A percentile compares a stretch with the other conserved stretches of the same genome.
Evolutionary conservation across 108 stramenopile genomes (phyloP).

Genomic region (Cyclotella atomus): DNA sequence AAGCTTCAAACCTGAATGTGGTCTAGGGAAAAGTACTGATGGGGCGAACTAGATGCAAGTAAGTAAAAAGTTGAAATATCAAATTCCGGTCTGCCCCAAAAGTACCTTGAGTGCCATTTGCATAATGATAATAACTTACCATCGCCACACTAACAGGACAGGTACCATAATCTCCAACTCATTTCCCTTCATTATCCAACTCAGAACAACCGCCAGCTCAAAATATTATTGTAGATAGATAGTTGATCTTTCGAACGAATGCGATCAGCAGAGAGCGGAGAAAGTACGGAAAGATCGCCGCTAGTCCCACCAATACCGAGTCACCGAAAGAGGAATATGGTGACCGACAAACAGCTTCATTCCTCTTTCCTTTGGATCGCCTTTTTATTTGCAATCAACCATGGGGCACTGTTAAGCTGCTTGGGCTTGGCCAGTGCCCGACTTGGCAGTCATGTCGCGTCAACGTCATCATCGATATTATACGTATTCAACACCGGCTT

Average conservation of each 20-base stretch:
- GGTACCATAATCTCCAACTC: too few relatives aligned
- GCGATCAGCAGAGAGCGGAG: not conserved
- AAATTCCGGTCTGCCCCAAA: too few relatives aligned
- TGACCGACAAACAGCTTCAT: constrained; percentile 8
- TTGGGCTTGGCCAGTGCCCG: constrained; percentile 66
- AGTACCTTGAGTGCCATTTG: too few relatives aligned
- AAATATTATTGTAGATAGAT: too few relatives aligned
- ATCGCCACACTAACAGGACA: too few relatives aligned
- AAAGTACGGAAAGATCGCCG: not conserved
- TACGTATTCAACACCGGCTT: constrained; percentile 73
- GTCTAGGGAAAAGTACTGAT: constrained; percentile 68
- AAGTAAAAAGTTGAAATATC: too few relatives aligned
- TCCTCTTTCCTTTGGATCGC: constrained; percentile 59
- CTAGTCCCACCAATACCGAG: not conserved
- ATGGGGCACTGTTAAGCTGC: constrained; percentile 62
- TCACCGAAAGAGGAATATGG: not conserved
- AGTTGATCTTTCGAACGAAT: not conserved
- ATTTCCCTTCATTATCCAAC: too few relatives aligned
- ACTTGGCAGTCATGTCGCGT: constrained; percentile 61
- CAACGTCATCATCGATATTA: constrained; percentile 61
- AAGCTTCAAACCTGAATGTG: constrained; percentile 86
- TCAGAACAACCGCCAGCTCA: too few relatives aligned
- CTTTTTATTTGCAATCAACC: constrained; percentile 70
- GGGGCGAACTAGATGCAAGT: constrained; percentile 69
- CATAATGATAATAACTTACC: too few relatives aligned